Conservation (phyloP, 257 asterid genomes). For the Eustoma russellianum region DNA sequence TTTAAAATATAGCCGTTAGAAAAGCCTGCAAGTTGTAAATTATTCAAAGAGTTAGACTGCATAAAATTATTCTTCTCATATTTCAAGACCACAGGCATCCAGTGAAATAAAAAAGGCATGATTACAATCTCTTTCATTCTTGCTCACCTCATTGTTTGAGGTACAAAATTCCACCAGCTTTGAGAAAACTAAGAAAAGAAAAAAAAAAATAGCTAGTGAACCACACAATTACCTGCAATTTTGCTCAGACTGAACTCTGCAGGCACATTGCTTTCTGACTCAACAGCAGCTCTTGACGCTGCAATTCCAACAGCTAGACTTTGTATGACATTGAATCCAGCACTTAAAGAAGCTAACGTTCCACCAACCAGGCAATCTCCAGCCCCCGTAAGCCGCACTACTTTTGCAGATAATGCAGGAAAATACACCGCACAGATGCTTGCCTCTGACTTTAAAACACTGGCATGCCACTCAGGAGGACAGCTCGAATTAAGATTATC, state of each 20-base stretch:
- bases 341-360: slow-evolving; percentile 47
- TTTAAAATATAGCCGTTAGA: too few relatives aligned
- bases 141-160: background rate
- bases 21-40: too few relatives aligned
- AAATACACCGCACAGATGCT: slow-evolving; percentile 45
- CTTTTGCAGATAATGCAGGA: slow-evolving; percentile 71
- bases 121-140: too few relatives aligned
- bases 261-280: slow-evolving; percentile 67
- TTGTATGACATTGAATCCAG: slow-evolving; percentile 83
- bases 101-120: too few relatives aligned
- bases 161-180: background rate
- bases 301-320: slow-evolving; percentile 91
- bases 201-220: background rate
- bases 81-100: too few relatives aligned
- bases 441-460: slow-evolving; percentile 17
- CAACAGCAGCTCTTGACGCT: slow-evolving; percentile 80
- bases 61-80: too few relatives aligned
- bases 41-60: too few relatives aligned
- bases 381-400: slow-evolving; percentile 70
- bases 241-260: slow-evolving; percentile 29
- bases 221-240: slow-evolving; percentile 43
- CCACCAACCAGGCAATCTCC: slow-evolving; percentile 99
- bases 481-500: slow-evolving; percentile 38
- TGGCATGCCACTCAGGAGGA: slow-evolving; percentile 26
- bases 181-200: background rate